Conservation (phyloP, 805 yeast species). For the Wickerhamomyces tratensis region DNA sequence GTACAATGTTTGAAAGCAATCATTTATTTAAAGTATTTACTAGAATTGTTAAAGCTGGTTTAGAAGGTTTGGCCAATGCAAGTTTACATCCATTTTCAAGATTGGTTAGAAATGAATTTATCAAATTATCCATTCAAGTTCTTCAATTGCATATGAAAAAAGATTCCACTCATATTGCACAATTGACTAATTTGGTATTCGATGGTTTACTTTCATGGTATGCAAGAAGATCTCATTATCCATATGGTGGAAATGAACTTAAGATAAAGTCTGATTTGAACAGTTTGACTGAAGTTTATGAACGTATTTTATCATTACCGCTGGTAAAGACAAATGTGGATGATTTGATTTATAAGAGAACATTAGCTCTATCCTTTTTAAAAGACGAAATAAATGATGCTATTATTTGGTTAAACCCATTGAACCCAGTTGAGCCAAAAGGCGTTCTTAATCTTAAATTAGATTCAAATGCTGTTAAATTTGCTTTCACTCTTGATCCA, state of each 20-base stretch:
- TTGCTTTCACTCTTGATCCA: conserved; percentile 63
- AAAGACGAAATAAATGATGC: conserved; percentile 67
- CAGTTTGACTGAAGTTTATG: conserved; percentile 41
- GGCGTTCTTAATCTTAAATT: conserved; percentile 25
- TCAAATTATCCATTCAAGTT: conserved; percentile 58
- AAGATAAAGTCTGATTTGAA: conserved; percentile 61
- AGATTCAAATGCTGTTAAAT: conserved; percentile 28
- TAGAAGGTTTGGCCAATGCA: conserved; percentile 42
- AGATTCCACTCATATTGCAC: conserved; percentile 31
- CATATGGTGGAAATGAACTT: conserved; percentile 76
- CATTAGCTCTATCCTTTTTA: conserved; percentile 51
- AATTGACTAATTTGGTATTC: conserved; percentile 38
- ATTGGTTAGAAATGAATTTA: conserved; percentile 61
- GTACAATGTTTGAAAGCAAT: conserved; percentile 62
- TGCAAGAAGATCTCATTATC: conserved; percentile 48
- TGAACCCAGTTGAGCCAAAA: conserved; percentile 16
- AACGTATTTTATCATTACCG: conserved; percentile 9
- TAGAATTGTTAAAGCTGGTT: conserved; percentile 44
- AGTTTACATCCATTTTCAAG: conserved; percentile 82
- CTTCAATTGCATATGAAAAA: conserved; percentile 44
- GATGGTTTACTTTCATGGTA: conserved; percentile 79
- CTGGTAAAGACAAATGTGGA: conserved; percentile 9
- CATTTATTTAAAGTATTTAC: conserved; percentile 65
- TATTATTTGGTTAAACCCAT: conserved; percentile 62
- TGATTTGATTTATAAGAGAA: conserved; percentile 34